Evolutionary conservation across 768 basidiomycete species (phyloP).

Genomic region (Xerocomellus amylosporus): DNA sequence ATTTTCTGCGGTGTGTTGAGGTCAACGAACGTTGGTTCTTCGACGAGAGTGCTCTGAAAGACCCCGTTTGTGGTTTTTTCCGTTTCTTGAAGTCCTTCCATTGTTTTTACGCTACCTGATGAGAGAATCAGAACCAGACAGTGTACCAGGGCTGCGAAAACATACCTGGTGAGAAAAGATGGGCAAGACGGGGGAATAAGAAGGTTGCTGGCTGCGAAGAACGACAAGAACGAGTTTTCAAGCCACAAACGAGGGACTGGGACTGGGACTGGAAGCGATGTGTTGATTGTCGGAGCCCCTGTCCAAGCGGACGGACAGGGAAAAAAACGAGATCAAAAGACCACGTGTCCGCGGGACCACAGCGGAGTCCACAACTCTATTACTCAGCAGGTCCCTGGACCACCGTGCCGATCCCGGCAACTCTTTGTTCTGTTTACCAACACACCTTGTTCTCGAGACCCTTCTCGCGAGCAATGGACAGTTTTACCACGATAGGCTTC

Average conservation of each 20-base stretch:
- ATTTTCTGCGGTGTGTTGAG: slow-evolving; percentile 25
- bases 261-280: slow-evolving; percentile 21
- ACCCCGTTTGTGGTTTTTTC: slow-evolving; percentile 19
- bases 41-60: slow-evolving; percentile 3
- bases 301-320: slow-evolving; percentile 35
- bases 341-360: slow-evolving; percentile 30
- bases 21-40: slow-evolving; percentile 29
- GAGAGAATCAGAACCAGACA: slow-evolving; percentile 24
- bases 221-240: slow-evolving; percentile 18
- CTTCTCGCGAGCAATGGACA: too few relatives aligned
- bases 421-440: not conserved
- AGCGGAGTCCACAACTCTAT: slow-evolving; percentile 4
- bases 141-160: not conserved
- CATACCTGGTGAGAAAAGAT: slow-evolving; percentile 14
- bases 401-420: slow-evolving; percentile 13
- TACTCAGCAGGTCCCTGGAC: slow-evolving; percentile 31
- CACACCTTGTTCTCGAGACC: too few relatives aligned
- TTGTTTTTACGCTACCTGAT: slow-evolving; percentile 34
- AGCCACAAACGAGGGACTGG: slow-evolving; percentile 9
- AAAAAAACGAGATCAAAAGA: slow-evolving; percentile 36
- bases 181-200: not conserved
- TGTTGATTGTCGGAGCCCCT: slow-evolving; percentile 39
- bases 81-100: slow-evolving; percentile 24
- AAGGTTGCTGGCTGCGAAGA: not conserved
- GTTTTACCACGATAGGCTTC: slow-evolving; percentile 19